Percentiles rank a stretch among this genome's conserved stretches.
phyloP scores from a whole-genome alignment of 352 stramenopile genomes.

The Pythium coloratum region DNA sequence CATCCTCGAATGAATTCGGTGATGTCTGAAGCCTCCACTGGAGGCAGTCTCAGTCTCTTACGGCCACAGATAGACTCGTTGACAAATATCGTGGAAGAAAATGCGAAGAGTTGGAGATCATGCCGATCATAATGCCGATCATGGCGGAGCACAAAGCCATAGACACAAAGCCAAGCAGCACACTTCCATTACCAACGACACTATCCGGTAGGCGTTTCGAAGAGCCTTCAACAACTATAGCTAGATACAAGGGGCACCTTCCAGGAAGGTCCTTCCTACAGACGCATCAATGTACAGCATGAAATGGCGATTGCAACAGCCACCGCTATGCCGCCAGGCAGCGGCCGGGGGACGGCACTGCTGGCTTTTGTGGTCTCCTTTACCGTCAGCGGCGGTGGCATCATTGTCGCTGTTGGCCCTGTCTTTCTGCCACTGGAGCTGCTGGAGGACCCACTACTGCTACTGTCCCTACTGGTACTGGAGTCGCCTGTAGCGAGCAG shows the following conservation, averaged over 20 bases:
- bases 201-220: background rate
- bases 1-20: too few relatives aligned
- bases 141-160: too few relatives aligned
- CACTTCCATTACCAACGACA: background rate
- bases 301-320: background rate
- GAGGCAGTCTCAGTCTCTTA: too few relatives aligned
- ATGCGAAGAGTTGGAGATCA: too few relatives aligned
- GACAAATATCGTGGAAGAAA: too few relatives aligned
- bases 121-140: too few relatives aligned
- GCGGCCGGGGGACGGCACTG: background rate
- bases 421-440: background rate
- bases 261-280: background rate
- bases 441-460: background rate
- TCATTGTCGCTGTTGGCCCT: background rate
- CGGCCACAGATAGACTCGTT: too few relatives aligned
- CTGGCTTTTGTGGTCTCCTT: conserved; percentile 4
- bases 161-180: background rate
- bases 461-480: background rate
- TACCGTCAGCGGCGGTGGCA: background rate
- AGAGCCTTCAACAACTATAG: background rate
- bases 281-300: background rate
- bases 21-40: too few relatives aligned
- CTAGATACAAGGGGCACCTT: background rate
- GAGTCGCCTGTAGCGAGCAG: background rate
- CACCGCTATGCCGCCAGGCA: background rate